phyloP scores from a whole-genome alignment of 169 alveolate species.

The Eimeria brunetti region DNA sequence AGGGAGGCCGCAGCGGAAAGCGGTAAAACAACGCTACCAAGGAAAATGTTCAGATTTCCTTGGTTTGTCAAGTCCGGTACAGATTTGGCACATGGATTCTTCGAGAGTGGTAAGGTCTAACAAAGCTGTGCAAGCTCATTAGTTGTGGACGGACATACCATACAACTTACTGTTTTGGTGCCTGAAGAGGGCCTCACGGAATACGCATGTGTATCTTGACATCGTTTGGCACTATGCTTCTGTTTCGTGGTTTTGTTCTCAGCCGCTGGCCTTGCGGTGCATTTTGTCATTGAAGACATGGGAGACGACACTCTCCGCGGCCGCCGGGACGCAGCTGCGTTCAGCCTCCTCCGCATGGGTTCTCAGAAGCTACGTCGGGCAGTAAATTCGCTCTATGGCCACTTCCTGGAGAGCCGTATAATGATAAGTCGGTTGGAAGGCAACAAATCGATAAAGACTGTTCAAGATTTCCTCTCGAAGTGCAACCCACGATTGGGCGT shows the following conservation, averaged over 20 bases:
- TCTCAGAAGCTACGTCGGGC: not conserved
- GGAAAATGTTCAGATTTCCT: constrained; percentile 71
- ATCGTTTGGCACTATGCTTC: not conserved
- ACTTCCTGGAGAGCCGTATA: constrained; percentile 37
- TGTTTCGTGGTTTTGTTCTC: not conserved
- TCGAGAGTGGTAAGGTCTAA: constrained; percentile 50
- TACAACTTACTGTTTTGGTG: not conserved
- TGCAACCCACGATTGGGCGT: constrained; percentile 40
- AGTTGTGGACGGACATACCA: not conserved
- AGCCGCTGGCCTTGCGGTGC: constrained; percentile 51
- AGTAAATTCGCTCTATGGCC: constrained; percentile 34
- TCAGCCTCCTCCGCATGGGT: not conserved
- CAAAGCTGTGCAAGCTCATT: not conserved
- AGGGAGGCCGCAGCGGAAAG: constrained; percentile 36
- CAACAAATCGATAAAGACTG: constrained; percentile 41
- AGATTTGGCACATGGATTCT: constrained; percentile 73
- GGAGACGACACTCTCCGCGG: not conserved
- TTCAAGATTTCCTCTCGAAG: constrained; percentile 45
- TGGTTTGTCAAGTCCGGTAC: constrained; percentile 49
- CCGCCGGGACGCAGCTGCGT: constrained; percentile 52
- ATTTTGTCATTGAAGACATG: constrained; percentile 5
- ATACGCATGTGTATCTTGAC: not conserved
- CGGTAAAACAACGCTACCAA: constrained; percentile 31
- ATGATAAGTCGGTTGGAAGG: constrained; percentile 46
- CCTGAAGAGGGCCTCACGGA: not conserved